A percentile compares a stretch with the other conserved stretches of the same genome.
These are phyloP conservation scores for Allantophomopsis lycopodina DNA, from an alignment of 2,329 filamentous ascomycete genomes.

Conservation along the genomic window DNA sequence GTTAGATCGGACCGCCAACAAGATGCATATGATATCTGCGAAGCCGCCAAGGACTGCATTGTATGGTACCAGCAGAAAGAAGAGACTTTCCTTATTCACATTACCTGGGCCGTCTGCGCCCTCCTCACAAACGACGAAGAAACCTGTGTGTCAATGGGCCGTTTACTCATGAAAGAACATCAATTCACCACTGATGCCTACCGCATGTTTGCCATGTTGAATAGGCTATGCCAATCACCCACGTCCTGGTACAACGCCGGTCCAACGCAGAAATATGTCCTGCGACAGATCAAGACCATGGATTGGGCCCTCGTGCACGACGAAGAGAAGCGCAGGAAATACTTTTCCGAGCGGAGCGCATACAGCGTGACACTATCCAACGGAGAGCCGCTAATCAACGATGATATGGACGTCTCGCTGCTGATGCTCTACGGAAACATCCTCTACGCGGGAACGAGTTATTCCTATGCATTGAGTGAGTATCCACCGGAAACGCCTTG, in stretches of 20 bases:
- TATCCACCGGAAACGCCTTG: neutral
- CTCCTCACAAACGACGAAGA: conserved; percentile 70
- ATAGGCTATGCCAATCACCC: conserved; percentile 60
- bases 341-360: conserved; percentile 26
- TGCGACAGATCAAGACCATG: conserved; percentile 83
- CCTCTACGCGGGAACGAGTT: conserved; percentile 70
- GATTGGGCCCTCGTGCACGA: conserved; percentile 52
- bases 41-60: conserved; percentile 65
- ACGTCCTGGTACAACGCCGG: conserved; percentile 67
- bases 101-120: conserved; percentile 74
- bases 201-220: conserved; percentile 69
- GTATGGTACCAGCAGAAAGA: conserved; percentile 63
- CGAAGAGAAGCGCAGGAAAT: conserved; percentile 29
- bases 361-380: conserved; percentile 21
- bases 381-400: conserved; percentile 15
- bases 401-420: conserved; percentile 57
- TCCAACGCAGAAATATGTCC: conserved; percentile 77
- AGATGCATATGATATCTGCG: conserved; percentile 68
- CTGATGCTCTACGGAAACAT: conserved; percentile 87
- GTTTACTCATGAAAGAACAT: conserved; percentile 75
- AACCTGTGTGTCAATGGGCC: conserved; percentile 55
- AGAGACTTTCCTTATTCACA: conserved; percentile 58
- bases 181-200: conserved; percentile 72
- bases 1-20: conserved; percentile 52
- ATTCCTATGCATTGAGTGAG: conserved; percentile 65